Conservation (phyloP, 108 stramenopile genomes). For the Cyclotella baltica region DNA sequence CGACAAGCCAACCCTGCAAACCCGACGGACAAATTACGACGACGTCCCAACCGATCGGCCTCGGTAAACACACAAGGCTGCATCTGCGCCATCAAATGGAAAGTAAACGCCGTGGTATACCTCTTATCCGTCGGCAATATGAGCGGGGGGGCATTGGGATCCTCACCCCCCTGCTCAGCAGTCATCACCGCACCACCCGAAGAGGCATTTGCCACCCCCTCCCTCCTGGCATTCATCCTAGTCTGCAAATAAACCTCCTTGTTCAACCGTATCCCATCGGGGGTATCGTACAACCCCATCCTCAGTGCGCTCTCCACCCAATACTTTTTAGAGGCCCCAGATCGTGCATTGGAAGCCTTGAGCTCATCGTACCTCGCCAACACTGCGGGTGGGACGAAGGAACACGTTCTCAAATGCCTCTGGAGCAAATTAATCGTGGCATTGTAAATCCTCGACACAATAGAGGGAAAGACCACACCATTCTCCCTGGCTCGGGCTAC, state of each 20-base stretch:
- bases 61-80: slow-evolving; percentile 83
- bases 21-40: slow-evolving; percentile 74
- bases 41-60: slow-evolving; percentile 83
- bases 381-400: slow-evolving; percentile 65
- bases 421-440: slow-evolving; percentile 85
- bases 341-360: slow-evolving; percentile 79
- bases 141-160: slow-evolving; percentile 47
- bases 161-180: neutral
- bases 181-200: neutral
- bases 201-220: neutral
- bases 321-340: slow-evolving; percentile 87
- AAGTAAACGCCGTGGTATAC: slow-evolving; percentile 81
- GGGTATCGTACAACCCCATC: slow-evolving; percentile 81
- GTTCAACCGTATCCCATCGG: slow-evolving; percentile 75
- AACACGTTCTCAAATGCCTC: slow-evolving; percentile 78
- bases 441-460: slow-evolving; percentile 81
- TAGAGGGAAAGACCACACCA: slow-evolving; percentile 45
- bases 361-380: slow-evolving; percentile 76
- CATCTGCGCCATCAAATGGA: slow-evolving; percentile 79
- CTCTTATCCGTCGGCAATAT: slow-evolving; percentile 70
- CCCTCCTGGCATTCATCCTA: neutral
- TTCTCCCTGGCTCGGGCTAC: slow-evolving; percentile 36
- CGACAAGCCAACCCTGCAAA: slow-evolving; percentile 86
- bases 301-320: slow-evolving; percentile 75
- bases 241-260: slow-evolving; percentile 31